Evolutionary conservation across 176 grass and related monocot species (phyloP), one percentile per base, ranked within the genome.

Genomic region (Chloris gayana): DNA sequence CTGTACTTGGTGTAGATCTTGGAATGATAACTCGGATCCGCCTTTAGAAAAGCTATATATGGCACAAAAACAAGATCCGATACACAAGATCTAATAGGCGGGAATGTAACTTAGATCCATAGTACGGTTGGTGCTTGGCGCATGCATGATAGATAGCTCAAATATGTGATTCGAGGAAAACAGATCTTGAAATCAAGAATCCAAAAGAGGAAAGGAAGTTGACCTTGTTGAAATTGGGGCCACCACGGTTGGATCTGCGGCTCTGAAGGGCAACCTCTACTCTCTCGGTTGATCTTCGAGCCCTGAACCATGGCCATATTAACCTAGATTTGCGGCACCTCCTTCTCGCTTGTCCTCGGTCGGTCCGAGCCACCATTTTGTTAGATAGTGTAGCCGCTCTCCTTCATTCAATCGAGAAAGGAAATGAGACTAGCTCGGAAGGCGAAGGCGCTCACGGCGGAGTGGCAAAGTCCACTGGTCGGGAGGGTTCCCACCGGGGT

Each of bases 191-290:
- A 37, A 37, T 37, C 35, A 37, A 37, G 35, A 37, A 7, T 5
- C 11, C 3, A 7, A 0, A 11, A 75, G 22, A 42, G 6, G 10
- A 11, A 18, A 45, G 57, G 57, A 22, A 72, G 2, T 33, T 4
- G 12, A 77, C 74, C 74, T 64, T 4, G 30, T 7, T 7, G 26
- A 22, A 14, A 44, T 46, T 3, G 38, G 0, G 41, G 24, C 25
- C 17, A 31, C 38, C 58, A 22, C 4, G 58, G 74, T 0, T 45
- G 37, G 17, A 10, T 5, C 14, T 21, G 57, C 1, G 57, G 8
- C 38, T 31, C 58, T 25, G 45, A 37, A 9, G 19, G 14, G 0
- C 18, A 0, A 13, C 3, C 0, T 2, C 2, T 0, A 4, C 17
- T 62, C 24, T 31, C 17, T 45, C 58, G n/a, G n/a, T n/a, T 46